A percentile compares a stretch with the other conserved stretches of the same genome.
Evolutionary conservation across 1,139 yeast genomes (phyloP).

Genomic region (Yamadazyma buinensis): DNA sequence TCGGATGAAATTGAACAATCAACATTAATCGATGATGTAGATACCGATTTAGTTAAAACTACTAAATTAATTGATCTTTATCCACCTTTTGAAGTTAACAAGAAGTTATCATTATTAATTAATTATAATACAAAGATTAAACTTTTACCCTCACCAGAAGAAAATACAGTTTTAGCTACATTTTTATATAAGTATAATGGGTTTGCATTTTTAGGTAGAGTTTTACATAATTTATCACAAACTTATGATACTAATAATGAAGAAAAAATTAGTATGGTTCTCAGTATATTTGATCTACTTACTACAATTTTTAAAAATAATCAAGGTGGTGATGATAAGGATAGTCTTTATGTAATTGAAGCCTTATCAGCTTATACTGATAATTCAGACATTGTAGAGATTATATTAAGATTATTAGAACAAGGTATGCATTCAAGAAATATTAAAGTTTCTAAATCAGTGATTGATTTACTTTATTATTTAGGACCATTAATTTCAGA

Average conservation of each 20-base stretch:
- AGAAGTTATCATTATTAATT: conserved; percentile 43
- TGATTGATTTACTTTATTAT: conserved; percentile 50
- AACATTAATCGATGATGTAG: conserved; percentile 48
- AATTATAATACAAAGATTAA: conserved; percentile 66
- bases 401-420: conserved; percentile 63
- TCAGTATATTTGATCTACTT: conserved; percentile 51
- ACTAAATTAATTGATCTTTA: conserved; percentile 38
- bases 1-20: conserved; percentile 32
- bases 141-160: conserved; percentile 47
- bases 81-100: conserved; percentile 49
- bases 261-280: conserved; percentile 35
- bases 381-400: conserved; percentile 66
- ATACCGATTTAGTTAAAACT: conserved; percentile 48
- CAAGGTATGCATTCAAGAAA: conserved; percentile 60
- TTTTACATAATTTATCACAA: conserved; percentile 59
- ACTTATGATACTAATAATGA: conserved; percentile 30
- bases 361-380: conserved; percentile 56
- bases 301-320: conserved; percentile 46
- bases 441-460: conserved; percentile 41
- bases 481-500: conserved; percentile 51
- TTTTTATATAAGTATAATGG: conserved; percentile 78
- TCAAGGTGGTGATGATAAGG: conserved; percentile 29
- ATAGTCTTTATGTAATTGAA: conserved; percentile 44
- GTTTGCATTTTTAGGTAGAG: conserved; percentile 80
- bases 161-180: conserved; percentile 53